Evolutionary conservation across 306 rosid genomes (phyloP).

Genomic region (Cucurbita moschata): DNA sequence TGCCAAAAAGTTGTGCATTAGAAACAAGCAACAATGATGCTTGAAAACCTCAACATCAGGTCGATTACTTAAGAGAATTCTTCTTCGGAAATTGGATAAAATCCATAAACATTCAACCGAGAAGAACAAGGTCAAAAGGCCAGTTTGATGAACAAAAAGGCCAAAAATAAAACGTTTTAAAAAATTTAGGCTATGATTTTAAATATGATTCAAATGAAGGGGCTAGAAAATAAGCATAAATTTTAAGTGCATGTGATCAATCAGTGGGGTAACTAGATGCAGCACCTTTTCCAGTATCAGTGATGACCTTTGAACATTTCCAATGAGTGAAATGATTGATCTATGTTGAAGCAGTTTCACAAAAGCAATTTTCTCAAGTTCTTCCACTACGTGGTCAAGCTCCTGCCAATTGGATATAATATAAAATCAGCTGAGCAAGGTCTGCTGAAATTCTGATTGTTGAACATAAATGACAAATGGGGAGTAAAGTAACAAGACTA

Average conservation of each 20-base stretch:
- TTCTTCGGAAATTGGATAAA: not conserved
- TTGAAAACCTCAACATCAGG: not conserved
- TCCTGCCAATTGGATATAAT: conserved; percentile 39
- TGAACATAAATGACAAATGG: not conserved
- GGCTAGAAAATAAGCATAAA: not conserved
- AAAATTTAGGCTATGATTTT: not conserved
- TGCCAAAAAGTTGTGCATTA: conserved; percentile 19
- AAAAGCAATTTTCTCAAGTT: conserved; percentile 82
- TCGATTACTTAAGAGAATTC: not conserved
- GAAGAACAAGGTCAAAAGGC: not conserved
- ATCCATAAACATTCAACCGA: not conserved
- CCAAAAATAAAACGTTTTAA: too few relatives aligned
- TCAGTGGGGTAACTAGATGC: not conserved
- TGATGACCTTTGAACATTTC: conserved; percentile 85
- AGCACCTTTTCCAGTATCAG: conserved; percentile 82
- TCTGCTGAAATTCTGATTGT: not conserved
- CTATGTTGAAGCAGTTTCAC: conserved; percentile 81
- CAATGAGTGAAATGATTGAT: conserved; percentile 91
- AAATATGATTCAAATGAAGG: not conserved
- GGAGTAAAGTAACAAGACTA: not conserved
- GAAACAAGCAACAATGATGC: not conserved
- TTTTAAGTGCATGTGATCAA: not conserved
- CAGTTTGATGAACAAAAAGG: not conserved
- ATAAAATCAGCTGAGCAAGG: not conserved
- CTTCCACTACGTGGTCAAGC: conserved; percentile 88